Evolutionary conservation across 2,329 filamentous ascomycete genomes (phyloP).

Genomic region (Alternaria consortialis): DNA sequence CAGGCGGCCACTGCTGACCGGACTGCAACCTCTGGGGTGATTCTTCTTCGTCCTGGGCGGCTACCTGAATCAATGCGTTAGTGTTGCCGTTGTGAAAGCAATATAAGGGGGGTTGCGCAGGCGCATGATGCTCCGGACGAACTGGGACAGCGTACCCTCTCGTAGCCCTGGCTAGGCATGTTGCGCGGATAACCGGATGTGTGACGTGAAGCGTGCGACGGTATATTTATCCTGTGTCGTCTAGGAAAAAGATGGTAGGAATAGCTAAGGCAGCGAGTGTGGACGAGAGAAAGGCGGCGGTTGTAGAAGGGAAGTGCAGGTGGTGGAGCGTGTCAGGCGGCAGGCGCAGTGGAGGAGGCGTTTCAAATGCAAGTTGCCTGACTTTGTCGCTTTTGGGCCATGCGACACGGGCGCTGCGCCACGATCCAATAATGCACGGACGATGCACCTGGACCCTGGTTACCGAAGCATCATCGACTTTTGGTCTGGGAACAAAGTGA

Average conservation of each 20-base stretch:
- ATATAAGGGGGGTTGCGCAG: constrained; percentile 19
- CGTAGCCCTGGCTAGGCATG: constrained; percentile 60
- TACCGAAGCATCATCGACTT: constrained; percentile 23
- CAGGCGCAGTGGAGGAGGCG: constrained; percentile 21
- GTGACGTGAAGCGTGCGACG: constrained; percentile 2
- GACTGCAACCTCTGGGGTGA: constrained; percentile 37
- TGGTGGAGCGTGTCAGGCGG: constrained; percentile 15
- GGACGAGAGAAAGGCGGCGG: constrained; percentile 12
- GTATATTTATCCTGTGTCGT: background rate
- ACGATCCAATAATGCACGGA: constrained; percentile 12
- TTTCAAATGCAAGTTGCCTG: constrained; percentile 14
- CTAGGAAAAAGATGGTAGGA: background rate
- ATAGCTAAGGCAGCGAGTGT: constrained; percentile 13
- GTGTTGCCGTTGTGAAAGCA: constrained; percentile 13
- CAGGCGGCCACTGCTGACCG: constrained; percentile 50
- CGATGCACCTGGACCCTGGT: constrained; percentile 2
- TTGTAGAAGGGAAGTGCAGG: constrained; percentile 11
- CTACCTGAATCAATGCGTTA: constrained; percentile 48
- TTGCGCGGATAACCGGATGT: constrained; percentile 26
- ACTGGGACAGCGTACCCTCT: constrained; percentile 54
- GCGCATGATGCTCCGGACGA: constrained; percentile 18
- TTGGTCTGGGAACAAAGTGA: background rate
- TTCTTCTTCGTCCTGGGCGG: constrained; percentile 56
- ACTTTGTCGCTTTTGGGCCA: constrained; percentile 10
- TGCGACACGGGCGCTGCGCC: constrained; percentile 14